Evolutionary conservation across 2,329 filamentous ascomycete genomes (phyloP), one percentile per base, ranked within the genome.

Genomic region (Zymoseptoria crescenta): DNA sequence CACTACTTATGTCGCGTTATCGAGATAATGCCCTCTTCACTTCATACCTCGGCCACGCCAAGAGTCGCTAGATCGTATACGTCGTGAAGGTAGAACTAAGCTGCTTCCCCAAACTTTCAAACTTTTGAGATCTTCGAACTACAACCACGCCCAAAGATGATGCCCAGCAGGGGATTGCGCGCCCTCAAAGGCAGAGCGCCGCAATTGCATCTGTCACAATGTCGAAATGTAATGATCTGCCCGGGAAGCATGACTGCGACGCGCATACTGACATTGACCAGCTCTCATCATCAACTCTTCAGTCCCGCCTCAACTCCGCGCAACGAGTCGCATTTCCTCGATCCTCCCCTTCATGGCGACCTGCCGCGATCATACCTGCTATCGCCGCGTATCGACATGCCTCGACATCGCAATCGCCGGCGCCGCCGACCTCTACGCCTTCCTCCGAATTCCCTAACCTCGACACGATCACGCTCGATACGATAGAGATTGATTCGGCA

Each of bases 131-230:
- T 45, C 35, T 45, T 45, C 13, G 3, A 45, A 24, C 24, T 16
- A 41, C 35, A 45, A 5, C 35, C 35, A 45, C 35, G 35, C 41
- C 49, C 54, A 35, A 59, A 52, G 56, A 79, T 79, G 77, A 74
- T 79, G 71, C 75, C 76, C 65, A 78, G 76, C 69, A 76, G 77
- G 75, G 77, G 77, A 64, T 67, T 78, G 49, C 35, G 16, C 35
- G 35, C 35, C 35, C 35, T 45, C 35, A 16, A 13, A 45, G 35
- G 35, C 35, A 45, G 35, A 16, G 16, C 35, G 16, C n/a, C 16
- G 35, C 35, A n/a, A 4, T n/a, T 7, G 7, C 13, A 45, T 45
- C 35, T 45, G 10, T 45, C 35, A 2, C 67, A 68, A 62, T 66
- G 60, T 62, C 64, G 70, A 62, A 66, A 68, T 64, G 70, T 70